Base-by-base conservation (phyloP, 2,329 filamentous ascomycete genomes). In the Teratosphaeriaceae sp. region DNA sequence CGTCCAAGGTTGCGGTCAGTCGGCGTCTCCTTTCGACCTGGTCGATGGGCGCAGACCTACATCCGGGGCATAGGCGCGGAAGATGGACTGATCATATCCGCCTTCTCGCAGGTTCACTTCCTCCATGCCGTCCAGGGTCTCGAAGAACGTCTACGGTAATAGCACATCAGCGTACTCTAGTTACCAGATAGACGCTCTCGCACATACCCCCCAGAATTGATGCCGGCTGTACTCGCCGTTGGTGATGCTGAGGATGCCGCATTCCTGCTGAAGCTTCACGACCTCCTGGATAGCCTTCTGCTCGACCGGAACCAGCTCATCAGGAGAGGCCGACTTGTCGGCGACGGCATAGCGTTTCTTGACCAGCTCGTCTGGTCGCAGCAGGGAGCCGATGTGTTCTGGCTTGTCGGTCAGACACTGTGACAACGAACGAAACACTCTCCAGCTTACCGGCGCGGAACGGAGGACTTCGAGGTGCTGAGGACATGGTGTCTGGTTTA, bases 381-480 rank as follows among this genome's bases (percentile, higher is more conserved):
- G 74, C 30, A 86, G 70, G 12, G 82, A 85, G 43, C 83, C 83
- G 45, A 85, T 72, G 52, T 86, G 83, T 65, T 87, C 83, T 26
- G 44, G 43, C 29, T 38, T 46, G 42, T 30, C 18, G 18, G 36
- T 23, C 19, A 23, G 20, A 21, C 8, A 18, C 27, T 31, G 18
- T 21, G 27, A 31, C 6, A 7, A 7, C 19, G 12, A 40, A 7
- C 6, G 20, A 7, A 9, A n/a, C 9, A 24, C 21, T 6, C 18
- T 16, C 19, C 22, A n/a, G 18, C 30, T 11, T 27, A 30, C 24
- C n/a, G n/a, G n/a, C 31, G 9, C 36, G 23, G 64, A 84, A 85
- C 30, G 79, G 81, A 20, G 76, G 76, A 45, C 67, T 60, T 45
- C 65, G 65, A 60, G 67, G 53, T 26, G 53, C 58, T 55, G 48